phyloP scores from a whole-genome alignment of 2,329 filamentous ascomycete genomes.

The Phialophora tarda region DNA sequence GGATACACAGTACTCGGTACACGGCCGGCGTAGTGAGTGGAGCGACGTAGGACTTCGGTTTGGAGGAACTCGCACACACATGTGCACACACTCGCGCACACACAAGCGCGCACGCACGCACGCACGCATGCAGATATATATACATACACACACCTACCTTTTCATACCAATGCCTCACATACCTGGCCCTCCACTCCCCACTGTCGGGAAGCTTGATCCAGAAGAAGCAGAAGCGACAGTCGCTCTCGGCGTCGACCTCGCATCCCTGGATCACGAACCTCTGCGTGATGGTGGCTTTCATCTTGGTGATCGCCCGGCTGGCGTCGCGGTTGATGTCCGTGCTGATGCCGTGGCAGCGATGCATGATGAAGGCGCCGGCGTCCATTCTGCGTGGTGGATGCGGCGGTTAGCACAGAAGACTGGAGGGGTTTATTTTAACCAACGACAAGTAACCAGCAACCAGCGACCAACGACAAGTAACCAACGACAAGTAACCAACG shows the following conservation, averaged over 20 bases:
- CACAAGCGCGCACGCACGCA: no score
- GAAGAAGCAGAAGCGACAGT: slow-evolving; percentile 38
- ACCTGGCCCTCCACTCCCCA: slow-evolving; percentile 37
- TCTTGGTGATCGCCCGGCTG: slow-evolving; percentile 57
- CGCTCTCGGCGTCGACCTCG: slow-evolving; percentile 37
- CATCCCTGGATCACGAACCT: slow-evolving; percentile 48
- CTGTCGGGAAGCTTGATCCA: slow-evolving; percentile 26
- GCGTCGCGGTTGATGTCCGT: slow-evolving; percentile 51
- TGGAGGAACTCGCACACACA: not conserved
- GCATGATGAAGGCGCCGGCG: slow-evolving; percentile 62
- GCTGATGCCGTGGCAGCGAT: slow-evolving; percentile 58
- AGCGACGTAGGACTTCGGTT: no score
- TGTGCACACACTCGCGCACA: not conserved
- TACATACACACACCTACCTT: slow-evolving; percentile 42
- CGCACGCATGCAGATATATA: no score
- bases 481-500: no score
- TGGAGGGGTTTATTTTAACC: no score
- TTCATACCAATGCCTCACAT: slow-evolving; percentile 59
- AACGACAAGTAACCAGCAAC: no score
- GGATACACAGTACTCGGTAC: no score
- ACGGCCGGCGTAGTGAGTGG: no score
- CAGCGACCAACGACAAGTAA: no score
- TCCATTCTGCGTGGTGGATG: slow-evolving; percentile 44
- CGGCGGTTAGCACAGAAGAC: not conserved
- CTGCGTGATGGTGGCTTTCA: slow-evolving; percentile 62